These are phyloP conservation scores for Russula emetica DNA, from an alignment of 768 basidiomycete species.

Conservation along the genomic window DNA sequence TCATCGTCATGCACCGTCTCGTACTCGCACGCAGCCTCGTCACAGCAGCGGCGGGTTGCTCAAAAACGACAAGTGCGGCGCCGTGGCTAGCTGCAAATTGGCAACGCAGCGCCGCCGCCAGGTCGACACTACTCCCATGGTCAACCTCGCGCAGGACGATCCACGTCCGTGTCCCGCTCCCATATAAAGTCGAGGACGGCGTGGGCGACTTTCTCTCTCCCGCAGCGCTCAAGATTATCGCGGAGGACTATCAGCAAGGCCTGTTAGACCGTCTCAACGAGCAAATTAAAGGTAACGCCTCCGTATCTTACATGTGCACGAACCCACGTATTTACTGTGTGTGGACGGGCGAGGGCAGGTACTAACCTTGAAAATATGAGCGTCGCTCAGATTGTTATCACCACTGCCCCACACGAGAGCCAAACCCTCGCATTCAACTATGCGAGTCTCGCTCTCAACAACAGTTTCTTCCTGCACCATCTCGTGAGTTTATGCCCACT, in stretches of 20 bases:
- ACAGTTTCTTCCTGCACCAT: constrained; percentile 86
- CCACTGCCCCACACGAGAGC: constrained; percentile 53
- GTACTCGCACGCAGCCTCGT: constrained; percentile 16
- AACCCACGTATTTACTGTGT: constrained; percentile 6
- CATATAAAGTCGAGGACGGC: constrained; percentile 66
- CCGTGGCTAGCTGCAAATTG: not conserved
- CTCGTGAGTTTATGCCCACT: constrained; percentile 53
- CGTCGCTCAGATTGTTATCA: constrained; percentile 69
- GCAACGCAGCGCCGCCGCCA: not conserved
- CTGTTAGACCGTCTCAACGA: constrained; percentile 73
- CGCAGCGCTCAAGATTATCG: constrained; percentile 62
- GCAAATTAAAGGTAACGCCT: constrained; percentile 58
- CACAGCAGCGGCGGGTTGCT: not conserved
- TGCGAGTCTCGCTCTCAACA: constrained; percentile 89
- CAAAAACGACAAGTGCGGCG: not conserved
- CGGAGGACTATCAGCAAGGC: constrained; percentile 83
- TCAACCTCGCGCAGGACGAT: constrained; percentile 34
- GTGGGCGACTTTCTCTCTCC: constrained; percentile 77
- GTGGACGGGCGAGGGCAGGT: constrained; percentile 37
- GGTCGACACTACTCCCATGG: not conserved
- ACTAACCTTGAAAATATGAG: constrained; percentile 52
- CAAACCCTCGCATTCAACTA: constrained; percentile 80
- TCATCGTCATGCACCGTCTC: constrained; percentile 19
- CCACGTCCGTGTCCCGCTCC: constrained; percentile 52
- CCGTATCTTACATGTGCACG: constrained; percentile 9